phyloP scores from a whole-genome alignment of 345 rosid genomes.

The Citrus trifoliata region DNA sequence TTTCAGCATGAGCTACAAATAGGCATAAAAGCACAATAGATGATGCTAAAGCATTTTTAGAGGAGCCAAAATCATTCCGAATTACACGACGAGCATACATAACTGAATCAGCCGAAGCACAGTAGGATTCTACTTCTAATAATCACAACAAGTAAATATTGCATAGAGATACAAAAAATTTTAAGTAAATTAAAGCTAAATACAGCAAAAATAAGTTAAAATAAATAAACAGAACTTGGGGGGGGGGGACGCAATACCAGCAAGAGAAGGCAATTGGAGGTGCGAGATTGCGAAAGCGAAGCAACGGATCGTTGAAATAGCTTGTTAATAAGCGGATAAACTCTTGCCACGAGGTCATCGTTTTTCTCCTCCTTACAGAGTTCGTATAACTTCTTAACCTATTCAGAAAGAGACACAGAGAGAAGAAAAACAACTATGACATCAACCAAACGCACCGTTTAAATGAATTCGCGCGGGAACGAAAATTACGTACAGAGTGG shows the following conservation, averaged over 20 bases:
- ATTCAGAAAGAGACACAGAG: slow-evolving; percentile 1
- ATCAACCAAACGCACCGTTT: background rate
- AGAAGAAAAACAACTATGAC: background rate
- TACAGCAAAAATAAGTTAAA: background rate
- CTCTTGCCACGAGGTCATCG: slow-evolving; percentile 84
- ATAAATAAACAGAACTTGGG: background rate
- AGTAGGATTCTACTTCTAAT: background rate
- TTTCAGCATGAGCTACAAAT: background rate
- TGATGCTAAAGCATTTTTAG: background rate
- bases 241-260: slow-evolving; percentile 40
- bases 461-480: background rate
- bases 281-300: slow-evolving; percentile 64
- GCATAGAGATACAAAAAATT: background rate
- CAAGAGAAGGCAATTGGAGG: slow-evolving; percentile 74
- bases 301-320: slow-evolving; percentile 86
- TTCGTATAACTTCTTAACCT: slow-evolving; percentile 76
- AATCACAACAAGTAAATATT: background rate
- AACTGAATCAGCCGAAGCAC: background rate
- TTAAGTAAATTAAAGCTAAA: background rate
- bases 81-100: background rate
- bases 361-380: slow-evolving; percentile 68
- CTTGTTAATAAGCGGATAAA: slow-evolving; percentile 74
- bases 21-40: background rate
- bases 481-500: slow-evolving; percentile 49
- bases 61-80: background rate